Percentiles rank a stretch among this genome's conserved stretches.
Evolutionary conservation across 345 rosid species (phyloP).

Genomic region (Combretum micranthum): DNA sequence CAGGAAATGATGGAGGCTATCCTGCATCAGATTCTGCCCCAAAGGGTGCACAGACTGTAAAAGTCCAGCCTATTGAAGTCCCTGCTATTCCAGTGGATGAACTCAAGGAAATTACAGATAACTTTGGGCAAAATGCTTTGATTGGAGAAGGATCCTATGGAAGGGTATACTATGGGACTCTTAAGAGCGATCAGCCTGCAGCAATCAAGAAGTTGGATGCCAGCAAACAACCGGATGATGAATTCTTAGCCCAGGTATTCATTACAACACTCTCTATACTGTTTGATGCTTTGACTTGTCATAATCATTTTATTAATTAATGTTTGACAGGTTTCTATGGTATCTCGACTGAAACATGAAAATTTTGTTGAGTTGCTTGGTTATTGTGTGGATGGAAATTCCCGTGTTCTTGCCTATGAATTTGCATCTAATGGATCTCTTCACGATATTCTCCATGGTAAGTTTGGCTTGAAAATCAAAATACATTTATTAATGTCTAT

Average conservation of each 20-base stretch:
- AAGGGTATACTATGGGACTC: constrained; percentile 70
- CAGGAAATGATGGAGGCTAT: constrained; percentile 46
- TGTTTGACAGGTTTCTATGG: constrained; percentile 72
- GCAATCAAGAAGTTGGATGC: constrained; percentile 92
- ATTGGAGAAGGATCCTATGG: constrained; percentile 95
- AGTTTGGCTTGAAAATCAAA: not conserved
- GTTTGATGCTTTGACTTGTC: not conserved
- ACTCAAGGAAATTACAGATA: constrained; percentile 57
- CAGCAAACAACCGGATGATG: constrained; percentile 86
- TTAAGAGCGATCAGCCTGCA: constrained; percentile 53
- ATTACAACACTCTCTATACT: constrained; percentile 1
- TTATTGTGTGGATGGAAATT: constrained; percentile 72
- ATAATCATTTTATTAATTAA: not conserved
- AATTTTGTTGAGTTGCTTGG: constrained; percentile 79
- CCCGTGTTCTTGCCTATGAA: constrained; percentile 81
- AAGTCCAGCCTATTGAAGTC: constrained; percentile 52
- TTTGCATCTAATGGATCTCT: constrained; percentile 92
- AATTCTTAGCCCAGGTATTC: constrained; percentile 75
- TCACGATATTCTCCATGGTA: constrained; percentile 88
- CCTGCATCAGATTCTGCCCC: constrained; percentile 27
- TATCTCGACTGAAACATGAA: constrained; percentile 78
- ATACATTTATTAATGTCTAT: too few species aligned
- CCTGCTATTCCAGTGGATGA: constrained; percentile 53
- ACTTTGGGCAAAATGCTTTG: constrained; percentile 54
- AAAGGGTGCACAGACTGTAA: constrained; percentile 27